A percentile compares a stretch with the other conserved stretches of the same genome.
Conservation (phyloP, 345 rosid species). For the Melastoma malabathricum region DNA sequence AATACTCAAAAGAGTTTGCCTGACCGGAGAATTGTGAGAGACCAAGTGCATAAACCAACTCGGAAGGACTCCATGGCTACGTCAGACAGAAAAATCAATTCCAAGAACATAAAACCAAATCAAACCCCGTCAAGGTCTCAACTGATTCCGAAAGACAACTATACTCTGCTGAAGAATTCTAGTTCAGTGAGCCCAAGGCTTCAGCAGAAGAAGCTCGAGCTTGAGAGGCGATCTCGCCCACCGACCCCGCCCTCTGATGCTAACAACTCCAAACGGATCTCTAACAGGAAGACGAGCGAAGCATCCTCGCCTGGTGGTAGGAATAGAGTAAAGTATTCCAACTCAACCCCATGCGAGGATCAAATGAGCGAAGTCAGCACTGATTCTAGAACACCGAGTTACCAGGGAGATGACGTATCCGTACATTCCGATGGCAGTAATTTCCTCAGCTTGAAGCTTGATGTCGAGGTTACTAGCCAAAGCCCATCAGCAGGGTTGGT, state of each 20-base stretch:
- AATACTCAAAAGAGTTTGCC: conserved; percentile 25
- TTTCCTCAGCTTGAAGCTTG: conserved; percentile 19
- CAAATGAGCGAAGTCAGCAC: conserved; percentile 64
- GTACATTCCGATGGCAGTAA: conserved; percentile 37
- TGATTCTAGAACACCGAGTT: conserved; percentile 55
- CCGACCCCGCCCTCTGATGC: conserved; percentile 74
- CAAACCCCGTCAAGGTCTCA: conserved; percentile 36
- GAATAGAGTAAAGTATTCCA: conserved; percentile 30
- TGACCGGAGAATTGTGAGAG: conserved; percentile 25
- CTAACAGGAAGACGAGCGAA: conserved; percentile 27
- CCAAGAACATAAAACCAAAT: conserved; percentile 21
- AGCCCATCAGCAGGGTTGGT: conserved; percentile 27
- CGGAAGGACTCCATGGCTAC: conserved; percentile 26
- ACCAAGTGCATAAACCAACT: conserved; percentile 30
- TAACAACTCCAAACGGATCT: conserved; percentile 41
- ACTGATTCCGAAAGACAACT: conserved; percentile 33
- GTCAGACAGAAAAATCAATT: conserved; percentile 35
- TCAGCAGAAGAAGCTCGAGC: conserved; percentile 63
- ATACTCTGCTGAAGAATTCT: conserved; percentile 32
- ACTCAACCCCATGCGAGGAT: conserved; percentile 41
- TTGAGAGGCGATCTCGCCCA: conserved; percentile 64
- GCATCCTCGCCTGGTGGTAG: conserved; percentile 52
- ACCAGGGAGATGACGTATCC: conserved; percentile 41
- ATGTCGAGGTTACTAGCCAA: conserved; percentile 22
- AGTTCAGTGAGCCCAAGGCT: conserved; percentile 72